Evolutionary conservation across 257 asterid species (phyloP).

Genomic region (Penstemon davidsonii): DNA sequence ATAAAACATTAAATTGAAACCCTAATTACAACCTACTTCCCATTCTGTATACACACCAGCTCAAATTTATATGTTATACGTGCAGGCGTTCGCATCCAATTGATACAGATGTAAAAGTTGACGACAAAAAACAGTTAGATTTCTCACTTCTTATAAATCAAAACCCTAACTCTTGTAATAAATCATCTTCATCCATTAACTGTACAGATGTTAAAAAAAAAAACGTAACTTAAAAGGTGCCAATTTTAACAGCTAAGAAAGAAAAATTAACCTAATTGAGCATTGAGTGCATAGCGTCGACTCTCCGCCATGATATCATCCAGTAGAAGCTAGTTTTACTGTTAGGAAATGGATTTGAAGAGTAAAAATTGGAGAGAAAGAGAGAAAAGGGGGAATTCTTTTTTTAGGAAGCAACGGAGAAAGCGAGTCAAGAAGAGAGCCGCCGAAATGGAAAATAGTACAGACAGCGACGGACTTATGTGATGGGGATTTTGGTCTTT

Average conservation of each 20-base stretch:
- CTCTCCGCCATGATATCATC: conserved; percentile 43
- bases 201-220: neutral
- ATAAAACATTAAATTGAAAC: neutral
- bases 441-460: conserved; percentile 78
- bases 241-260: neutral
- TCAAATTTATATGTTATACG: conserved; percentile 2
- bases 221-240: neutral
- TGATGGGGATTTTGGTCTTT: conserved; percentile 30
- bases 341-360: conserved; percentile 17
- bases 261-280: conserved; percentile 51
- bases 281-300: conserved; percentile 53
- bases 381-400: conserved; percentile 10
- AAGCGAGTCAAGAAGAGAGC: conserved; percentile 38
- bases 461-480: conserved; percentile 4
- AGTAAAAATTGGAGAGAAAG: conserved; percentile 4
- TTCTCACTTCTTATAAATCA: conserved; percentile 15
- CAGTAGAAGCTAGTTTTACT: conserved; percentile 13
- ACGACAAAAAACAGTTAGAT: neutral
- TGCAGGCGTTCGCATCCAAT: neutral
- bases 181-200: neutral
- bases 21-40: conserved; percentile 16
- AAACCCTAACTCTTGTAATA: conserved; percentile 20
- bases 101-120: neutral
- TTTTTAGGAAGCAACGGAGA: conserved; percentile 40
- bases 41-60: conserved; percentile 13